These are phyloP conservation scores for Ceratocystis harringtonii DNA, from an alignment of 2,329 filamentous ascomycete genomes.

Conservation along the genomic window DNA sequence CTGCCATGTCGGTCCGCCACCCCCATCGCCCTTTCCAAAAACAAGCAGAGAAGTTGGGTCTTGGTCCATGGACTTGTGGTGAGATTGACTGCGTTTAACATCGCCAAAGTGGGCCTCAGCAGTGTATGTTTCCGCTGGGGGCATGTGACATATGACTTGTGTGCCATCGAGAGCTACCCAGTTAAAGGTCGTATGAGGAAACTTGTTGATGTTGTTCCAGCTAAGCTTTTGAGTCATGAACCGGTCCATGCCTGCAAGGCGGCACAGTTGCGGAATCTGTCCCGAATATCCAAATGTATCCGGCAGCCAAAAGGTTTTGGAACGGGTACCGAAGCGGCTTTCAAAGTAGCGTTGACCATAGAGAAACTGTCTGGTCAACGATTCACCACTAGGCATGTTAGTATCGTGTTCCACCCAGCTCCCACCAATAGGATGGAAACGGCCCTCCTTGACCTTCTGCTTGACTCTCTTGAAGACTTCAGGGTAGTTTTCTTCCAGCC, in stretches of 20 bases:
- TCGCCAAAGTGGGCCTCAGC: slow-evolving; percentile 90
- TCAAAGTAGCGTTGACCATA: slow-evolving; percentile 95
- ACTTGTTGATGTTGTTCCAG: slow-evolving; percentile 99
- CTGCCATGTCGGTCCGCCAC: slow-evolving; percentile 84
- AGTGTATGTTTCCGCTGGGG: slow-evolving; percentile 88
- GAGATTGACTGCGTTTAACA: slow-evolving; percentile 70
- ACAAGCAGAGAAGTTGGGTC: slow-evolving; percentile 82
- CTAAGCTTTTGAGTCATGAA: slow-evolving; percentile 98
- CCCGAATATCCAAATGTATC: slow-evolving; percentile 97
- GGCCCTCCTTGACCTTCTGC: slow-evolving; percentile 73
- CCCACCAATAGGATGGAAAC: slow-evolving; percentile 87
- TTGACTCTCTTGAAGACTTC: slow-evolving; percentile 82
- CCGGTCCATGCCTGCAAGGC: slow-evolving; percentile 84
- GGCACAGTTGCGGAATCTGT: slow-evolving; percentile 85
- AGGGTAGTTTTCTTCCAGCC: slow-evolving; percentile 83
- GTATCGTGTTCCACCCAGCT: slow-evolving; percentile 99
- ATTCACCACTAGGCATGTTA: slow-evolving; percentile 91
- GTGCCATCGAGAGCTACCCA: slow-evolving; percentile 94
- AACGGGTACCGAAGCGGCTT: slow-evolving; percentile 76
- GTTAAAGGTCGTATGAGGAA: slow-evolving; percentile 96
- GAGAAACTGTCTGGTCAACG: slow-evolving; percentile 81
- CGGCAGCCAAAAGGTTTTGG: slow-evolving; percentile 89
- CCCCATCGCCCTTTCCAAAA: slow-evolving; percentile 93
- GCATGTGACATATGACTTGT: slow-evolving; percentile 96
- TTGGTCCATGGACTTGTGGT: slow-evolving; percentile 92